Conservation (phyloP, 441 rosid species). For the Eutrema salsugineum region DNA sequence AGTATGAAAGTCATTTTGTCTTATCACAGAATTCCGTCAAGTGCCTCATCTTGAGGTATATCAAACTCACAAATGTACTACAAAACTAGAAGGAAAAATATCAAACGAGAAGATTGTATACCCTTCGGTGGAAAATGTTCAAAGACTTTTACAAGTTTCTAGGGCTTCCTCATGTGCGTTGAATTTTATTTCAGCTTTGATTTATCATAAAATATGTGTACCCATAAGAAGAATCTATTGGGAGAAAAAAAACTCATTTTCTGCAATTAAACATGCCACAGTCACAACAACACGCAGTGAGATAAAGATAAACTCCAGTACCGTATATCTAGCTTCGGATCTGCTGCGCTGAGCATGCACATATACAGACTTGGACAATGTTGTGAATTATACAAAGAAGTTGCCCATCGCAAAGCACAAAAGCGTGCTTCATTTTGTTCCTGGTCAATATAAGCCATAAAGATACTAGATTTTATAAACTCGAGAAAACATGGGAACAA, state of each 20-base stretch:
- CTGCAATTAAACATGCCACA: not conserved
- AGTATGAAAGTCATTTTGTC: not conserved
- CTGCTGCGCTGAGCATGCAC: conserved; percentile 92
- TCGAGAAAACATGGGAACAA: conserved; percentile 13
- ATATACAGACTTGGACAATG: conserved; percentile 95
- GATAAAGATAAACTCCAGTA: conserved; percentile 32
- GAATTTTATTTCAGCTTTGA: not conserved
- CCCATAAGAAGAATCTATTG: not conserved
- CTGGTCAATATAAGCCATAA: conserved; percentile 43
- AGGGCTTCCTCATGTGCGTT: not conserved
- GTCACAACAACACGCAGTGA: conserved; percentile 1
- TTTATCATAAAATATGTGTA: conserved; percentile 3
- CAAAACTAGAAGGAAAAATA: not conserved
- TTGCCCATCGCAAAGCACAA: conserved; percentile 95
- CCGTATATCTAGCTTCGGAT: conserved; percentile 94
- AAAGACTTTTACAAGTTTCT: not conserved
- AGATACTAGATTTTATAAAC: conserved; percentile 13
- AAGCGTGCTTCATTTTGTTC: conserved; percentile 96
- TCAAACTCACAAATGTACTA: conserved; percentile 15
- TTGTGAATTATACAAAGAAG: conserved; percentile 69
- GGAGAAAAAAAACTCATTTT: not conserved
- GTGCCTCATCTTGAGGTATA: conserved; percentile 8
- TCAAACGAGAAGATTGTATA: conserved; percentile 8
- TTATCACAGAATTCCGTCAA: not conserved
- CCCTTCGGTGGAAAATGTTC: not conserved